Conservation (phyloP, 2,329 filamentous ascomycete species). For the Canariomyces notabilis region DNA sequence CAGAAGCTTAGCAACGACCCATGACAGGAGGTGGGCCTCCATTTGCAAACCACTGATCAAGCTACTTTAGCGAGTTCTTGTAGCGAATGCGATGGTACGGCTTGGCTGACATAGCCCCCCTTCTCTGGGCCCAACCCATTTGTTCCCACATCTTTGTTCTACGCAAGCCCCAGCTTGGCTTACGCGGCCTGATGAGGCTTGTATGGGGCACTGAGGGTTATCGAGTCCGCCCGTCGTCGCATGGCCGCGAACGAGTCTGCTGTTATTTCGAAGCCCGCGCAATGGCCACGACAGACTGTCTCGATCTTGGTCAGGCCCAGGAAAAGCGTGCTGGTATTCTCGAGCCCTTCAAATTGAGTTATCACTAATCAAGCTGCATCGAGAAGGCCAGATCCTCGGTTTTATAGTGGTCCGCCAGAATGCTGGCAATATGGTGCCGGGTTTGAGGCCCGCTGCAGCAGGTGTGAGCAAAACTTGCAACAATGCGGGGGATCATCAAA, state of each 20-base stretch:
- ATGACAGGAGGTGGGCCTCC: background rate
- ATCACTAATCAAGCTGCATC: constrained; percentile 31
- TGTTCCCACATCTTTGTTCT: constrained; percentile 15
- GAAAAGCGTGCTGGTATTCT: background rate
- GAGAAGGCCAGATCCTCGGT: constrained; percentile 64
- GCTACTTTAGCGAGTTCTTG: background rate
- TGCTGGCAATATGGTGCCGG: constrained; percentile 65
- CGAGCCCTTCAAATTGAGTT: constrained; percentile 7
- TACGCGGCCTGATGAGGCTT: constrained; percentile 24
- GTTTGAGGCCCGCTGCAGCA: constrained; percentile 57
- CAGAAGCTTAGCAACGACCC: constrained; percentile 14
- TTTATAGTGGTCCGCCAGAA: constrained; percentile 72
- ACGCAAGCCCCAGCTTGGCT: constrained; percentile 19
- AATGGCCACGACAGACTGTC: constrained; percentile 17
- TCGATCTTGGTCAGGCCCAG: constrained; percentile 11
- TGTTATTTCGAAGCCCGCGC: constrained; percentile 7
- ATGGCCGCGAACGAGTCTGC: constrained; percentile 9
- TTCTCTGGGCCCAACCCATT: background rate
- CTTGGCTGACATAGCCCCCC: constrained; percentile 21
- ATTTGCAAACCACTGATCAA: constrained; percentile 14
- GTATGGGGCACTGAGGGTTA: no score
- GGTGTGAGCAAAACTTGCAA: constrained; percentile 6
- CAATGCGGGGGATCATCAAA: background rate
- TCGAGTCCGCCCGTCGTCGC: no score
- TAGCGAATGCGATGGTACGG: constrained; percentile 16